A percentile compares a stretch with the other conserved stretches of the same genome.
phyloP scores from a whole-genome alignment of 257 asterid species.

The Orobanche coerulescens region DNA sequence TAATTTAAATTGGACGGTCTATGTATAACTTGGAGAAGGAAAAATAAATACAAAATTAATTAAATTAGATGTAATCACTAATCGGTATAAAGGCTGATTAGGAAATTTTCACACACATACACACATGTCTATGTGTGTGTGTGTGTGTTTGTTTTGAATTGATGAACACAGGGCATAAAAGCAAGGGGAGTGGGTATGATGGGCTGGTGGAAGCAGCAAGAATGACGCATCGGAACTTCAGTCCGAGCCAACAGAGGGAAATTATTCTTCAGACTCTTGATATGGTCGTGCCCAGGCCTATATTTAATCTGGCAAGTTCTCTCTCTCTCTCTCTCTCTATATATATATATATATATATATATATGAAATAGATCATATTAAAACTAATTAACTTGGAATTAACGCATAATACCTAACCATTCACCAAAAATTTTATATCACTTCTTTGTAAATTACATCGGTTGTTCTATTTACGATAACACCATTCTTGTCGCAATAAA shows the following conservation, averaged over 20 bases:
- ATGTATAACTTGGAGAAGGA: background rate
- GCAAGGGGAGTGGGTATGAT: constrained; percentile 50
- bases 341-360: background rate
- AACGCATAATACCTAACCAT: no score
- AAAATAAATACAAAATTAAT: no score
- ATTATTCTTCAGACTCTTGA: constrained; percentile 46
- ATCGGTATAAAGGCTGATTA: no score
- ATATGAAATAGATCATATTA: no score
- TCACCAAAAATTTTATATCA: no score
- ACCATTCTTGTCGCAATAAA: no score
- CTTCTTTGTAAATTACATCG: no score
- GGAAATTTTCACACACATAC: background rate
- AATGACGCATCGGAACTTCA: constrained; percentile 40
- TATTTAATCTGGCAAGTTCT: constrained; percentile 58
- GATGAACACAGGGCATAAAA: constrained; percentile 39
- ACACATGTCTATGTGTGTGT: background rate
- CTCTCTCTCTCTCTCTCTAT: background rate
- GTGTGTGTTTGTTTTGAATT: background rate
- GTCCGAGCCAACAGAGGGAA: constrained; percentile 35
- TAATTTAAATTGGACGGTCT: no score
- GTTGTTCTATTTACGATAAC: no score
- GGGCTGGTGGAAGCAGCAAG: constrained; percentile 68
- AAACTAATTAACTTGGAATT: no score
- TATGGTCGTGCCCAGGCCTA: constrained; percentile 55
- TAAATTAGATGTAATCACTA: no score